phyloP scores from a whole-genome alignment of 345 rosid genomes.

The Stellera chamaejasme region DNA sequence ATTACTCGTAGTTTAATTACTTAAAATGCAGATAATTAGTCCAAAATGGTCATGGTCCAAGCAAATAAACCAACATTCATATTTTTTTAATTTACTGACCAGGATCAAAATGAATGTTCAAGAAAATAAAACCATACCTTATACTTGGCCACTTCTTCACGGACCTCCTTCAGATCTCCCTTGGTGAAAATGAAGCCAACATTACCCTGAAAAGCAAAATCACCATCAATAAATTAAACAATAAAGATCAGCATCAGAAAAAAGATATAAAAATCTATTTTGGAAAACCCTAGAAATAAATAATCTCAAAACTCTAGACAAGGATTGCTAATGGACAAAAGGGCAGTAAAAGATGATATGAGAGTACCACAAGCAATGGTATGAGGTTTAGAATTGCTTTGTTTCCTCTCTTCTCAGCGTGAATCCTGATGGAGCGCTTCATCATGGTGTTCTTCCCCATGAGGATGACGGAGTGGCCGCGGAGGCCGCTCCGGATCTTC shows the following conservation, averaged over 20 bases:
- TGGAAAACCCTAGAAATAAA: too few species aligned
- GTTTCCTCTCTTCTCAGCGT: slow-evolving; percentile 47
- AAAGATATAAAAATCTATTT: too few species aligned
- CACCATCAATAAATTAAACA: neutral
- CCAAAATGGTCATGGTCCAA: too few species aligned
- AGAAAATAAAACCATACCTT: slow-evolving; percentile 29
- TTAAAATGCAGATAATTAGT: too few species aligned
- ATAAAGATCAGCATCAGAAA: neutral
- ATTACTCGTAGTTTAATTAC: too few species aligned
- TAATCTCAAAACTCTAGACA: too few species aligned
- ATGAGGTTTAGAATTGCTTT: slow-evolving; percentile 30
- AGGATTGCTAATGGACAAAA: neutral
- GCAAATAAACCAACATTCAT: too few species aligned
- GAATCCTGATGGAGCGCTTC: slow-evolving; percentile 64
- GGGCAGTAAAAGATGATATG: too few species aligned
- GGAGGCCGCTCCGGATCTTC: slow-evolving; percentile 51
- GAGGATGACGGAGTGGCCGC: slow-evolving; percentile 57
- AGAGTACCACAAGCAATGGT: slow-evolving; percentile 46
- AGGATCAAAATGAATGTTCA: too few species aligned
- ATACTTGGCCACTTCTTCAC: slow-evolving; percentile 65
- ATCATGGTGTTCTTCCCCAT: slow-evolving; percentile 88
- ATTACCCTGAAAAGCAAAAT: slow-evolving; percentile 36
- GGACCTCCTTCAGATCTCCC: slow-evolving; percentile 72
- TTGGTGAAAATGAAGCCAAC: slow-evolving; percentile 72
- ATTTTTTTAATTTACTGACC: too few species aligned